Conservation (phyloP, 768 basidiomycete species). For the Asterophora parasitica region DNA sequence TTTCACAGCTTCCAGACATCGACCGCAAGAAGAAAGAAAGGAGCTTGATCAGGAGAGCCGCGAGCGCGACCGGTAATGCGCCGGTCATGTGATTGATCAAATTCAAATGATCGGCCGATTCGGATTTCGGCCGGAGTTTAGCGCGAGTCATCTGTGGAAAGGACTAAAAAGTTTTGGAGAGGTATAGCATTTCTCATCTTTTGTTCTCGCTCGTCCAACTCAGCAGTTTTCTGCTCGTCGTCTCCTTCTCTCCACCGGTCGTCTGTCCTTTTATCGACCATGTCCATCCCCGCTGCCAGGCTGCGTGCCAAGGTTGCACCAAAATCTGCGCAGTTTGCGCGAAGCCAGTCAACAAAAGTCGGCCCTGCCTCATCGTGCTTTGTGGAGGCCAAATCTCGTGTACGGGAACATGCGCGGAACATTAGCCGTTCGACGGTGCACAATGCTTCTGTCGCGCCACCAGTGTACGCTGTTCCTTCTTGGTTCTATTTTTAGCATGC, state of each 20-base stretch:
- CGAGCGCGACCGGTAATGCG: no score
- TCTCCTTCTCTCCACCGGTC: not conserved
- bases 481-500: conserved; percentile 6
- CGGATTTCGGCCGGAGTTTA: not conserved
- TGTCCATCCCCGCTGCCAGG: conserved; percentile 39
- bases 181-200: not conserved
- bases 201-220: not conserved
- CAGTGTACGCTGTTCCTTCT: conserved; percentile 39
- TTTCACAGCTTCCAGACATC: no score
- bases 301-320: conserved; percentile 38
- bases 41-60: no score
- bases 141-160: not conserved
- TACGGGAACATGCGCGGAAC: conserved; percentile 70
- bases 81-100: not conserved
- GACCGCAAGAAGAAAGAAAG: no score
- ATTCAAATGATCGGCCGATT: not conserved
- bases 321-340: conserved; percentile 30
- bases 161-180: not conserved
- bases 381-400: conserved; percentile 76
- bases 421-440: conserved; percentile 64
- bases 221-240: not conserved
- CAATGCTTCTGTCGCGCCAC: conserved; percentile 57
- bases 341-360: conserved; percentile 49
- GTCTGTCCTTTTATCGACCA: conserved; percentile 18
- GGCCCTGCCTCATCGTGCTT: conserved; percentile 42